Base-by-base conservation (phyloP, 2,329 filamentous ascomycete genomes). In the Colletotrichum costaricense region DNA sequence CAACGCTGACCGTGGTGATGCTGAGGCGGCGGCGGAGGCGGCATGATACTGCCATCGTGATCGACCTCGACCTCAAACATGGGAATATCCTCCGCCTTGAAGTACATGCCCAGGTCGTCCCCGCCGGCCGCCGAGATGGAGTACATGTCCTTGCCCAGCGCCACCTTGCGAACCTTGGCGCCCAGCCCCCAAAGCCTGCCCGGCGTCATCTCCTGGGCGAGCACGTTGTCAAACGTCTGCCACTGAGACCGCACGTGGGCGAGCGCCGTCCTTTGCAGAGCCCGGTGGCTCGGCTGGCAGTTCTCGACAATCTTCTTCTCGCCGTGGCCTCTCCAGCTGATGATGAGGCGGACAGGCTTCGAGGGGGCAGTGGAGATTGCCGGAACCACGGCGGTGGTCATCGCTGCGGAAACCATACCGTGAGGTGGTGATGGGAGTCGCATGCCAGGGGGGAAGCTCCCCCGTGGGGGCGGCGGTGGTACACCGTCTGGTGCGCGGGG, bases 231-330 rank as follows among this genome's bases (percentile, higher is more conserved):
- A 7, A 67, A 74, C 5, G 72, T 72, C 63, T 72, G 67, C 68
- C 69, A 72, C 49, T 74, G 52, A 5, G 62, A 65, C 33, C 72
- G 72, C 24, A 74, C 69, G 38, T 74, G 63, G 24, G 62, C 42
- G 11, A 74, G 59, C 3, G 68, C 72, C 28, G 63, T 84, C 22
- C 64, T 30, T 55, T 72, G 62, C 28, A 74, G 62, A 3, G 57
- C 60, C 8, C 68, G 72, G 16, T 69, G 63, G 14, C 73, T 62
- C 46, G 69, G 42, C 19, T 54, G 67, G 60, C 79, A 78, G 52
- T 78, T 73, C 19, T 78, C 80, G 33, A 81, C 75, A 63, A 82
- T 73, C 59, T 79, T 80, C 52, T 77, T 76, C 74, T 78, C 75
- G 54, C 80, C 81, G 24, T 77, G 78, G 46, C 77, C 77, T 5